A percentile compares a stretch with the other conserved stretches of the same genome.
Evolutionary conservation across 768 basidiomycete genomes (phyloP).

Genomic region (Leccinum subtestaceum): DNA sequence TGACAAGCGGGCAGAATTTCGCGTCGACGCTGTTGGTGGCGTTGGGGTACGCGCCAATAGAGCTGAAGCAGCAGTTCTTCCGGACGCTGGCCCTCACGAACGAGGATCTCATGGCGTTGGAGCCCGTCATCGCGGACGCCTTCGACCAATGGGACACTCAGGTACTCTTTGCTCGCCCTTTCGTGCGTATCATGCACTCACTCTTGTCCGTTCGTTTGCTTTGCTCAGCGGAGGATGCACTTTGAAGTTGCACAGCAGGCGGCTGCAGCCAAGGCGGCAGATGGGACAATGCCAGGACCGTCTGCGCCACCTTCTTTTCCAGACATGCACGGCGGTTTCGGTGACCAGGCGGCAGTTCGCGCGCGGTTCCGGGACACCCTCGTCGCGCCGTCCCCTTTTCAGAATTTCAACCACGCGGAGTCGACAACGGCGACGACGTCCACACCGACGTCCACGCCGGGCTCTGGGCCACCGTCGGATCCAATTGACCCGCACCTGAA

Average conservation of each 20-base stretch:
- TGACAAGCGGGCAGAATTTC: slow-evolving; percentile 70
- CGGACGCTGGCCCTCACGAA: slow-evolving; percentile 71
- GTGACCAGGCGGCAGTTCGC: slow-evolving; percentile 44
- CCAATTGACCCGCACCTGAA: slow-evolving; percentile 33
- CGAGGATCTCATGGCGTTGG: slow-evolving; percentile 75
- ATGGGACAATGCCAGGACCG: slow-evolving; percentile 30
- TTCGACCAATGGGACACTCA: slow-evolving; percentile 87
- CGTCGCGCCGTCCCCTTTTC: slow-evolving; percentile 58
- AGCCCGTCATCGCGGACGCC: slow-evolving; percentile 78
- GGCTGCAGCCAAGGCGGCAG: slow-evolving; percentile 30
- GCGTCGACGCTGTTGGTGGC: slow-evolving; percentile 75
- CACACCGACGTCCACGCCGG: slow-evolving; percentile 35
- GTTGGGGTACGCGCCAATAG: slow-evolving; percentile 63
- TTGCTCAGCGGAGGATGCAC: slow-evolving; percentile 45
- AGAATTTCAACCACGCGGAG: slow-evolving; percentile 29
- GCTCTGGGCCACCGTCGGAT: slow-evolving; percentile 33
- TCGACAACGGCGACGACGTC: slow-evolving; percentile 32
- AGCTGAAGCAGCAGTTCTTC: slow-evolving; percentile 72
- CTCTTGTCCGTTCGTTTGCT: not conserved
- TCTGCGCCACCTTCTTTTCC: slow-evolving; percentile 29
- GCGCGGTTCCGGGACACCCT: slow-evolving; percentile 55
- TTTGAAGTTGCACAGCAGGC: slow-evolving; percentile 36
- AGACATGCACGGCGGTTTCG: slow-evolving; percentile 30
- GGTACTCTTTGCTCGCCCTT: slow-evolving; percentile 35
- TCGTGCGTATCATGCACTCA: slow-evolving; percentile 1